Conservation (phyloP, 192 early-diverging fungal genomes). For the Podila horticola region DNA sequence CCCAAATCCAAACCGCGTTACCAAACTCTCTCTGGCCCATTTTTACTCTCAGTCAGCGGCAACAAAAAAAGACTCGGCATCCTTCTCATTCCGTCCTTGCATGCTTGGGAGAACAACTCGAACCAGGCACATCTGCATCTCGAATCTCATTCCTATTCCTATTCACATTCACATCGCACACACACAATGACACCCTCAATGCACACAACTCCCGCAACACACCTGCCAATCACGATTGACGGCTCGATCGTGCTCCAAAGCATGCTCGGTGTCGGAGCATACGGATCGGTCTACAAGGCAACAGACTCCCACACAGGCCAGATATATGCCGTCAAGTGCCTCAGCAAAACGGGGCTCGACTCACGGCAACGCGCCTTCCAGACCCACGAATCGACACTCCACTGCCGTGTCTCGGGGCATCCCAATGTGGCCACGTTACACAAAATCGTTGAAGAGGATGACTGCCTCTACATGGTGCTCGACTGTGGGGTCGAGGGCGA, state of each 20-base stretch:
- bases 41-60: background rate
- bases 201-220: conserved; percentile 7
- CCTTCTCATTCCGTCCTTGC: background rate
- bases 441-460: conserved; percentile 69
- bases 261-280: conserved; percentile 78
- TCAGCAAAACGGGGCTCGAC: conserved; percentile 68
- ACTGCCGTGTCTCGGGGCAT: conserved; percentile 70
- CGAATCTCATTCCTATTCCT: background rate
- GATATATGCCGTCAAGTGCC: conserved; percentile 78
- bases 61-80: background rate
- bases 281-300: conserved; percentile 81
- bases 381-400: conserved; percentile 72
- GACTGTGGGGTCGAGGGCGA: conserved; percentile 90
- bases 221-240: conserved; percentile 36
- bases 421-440: conserved; percentile 74
- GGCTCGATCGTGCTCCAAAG: conserved; percentile 52
- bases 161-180: background rate
- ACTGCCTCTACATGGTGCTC: conserved; percentile 71
- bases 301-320: conserved; percentile 63
- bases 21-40: background rate
- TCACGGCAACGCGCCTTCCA: conserved; percentile 71
- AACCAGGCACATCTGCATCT: background rate
- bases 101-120: background rate
- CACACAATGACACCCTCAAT: conserved; percentile 29
- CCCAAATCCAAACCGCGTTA: background rate